A percentile compares a stretch with the other conserved stretches of the same genome.
phyloP scores from a whole-genome alignment of 2,329 filamentous ascomycete genomes.

The Didymella keratinophila region DNA sequence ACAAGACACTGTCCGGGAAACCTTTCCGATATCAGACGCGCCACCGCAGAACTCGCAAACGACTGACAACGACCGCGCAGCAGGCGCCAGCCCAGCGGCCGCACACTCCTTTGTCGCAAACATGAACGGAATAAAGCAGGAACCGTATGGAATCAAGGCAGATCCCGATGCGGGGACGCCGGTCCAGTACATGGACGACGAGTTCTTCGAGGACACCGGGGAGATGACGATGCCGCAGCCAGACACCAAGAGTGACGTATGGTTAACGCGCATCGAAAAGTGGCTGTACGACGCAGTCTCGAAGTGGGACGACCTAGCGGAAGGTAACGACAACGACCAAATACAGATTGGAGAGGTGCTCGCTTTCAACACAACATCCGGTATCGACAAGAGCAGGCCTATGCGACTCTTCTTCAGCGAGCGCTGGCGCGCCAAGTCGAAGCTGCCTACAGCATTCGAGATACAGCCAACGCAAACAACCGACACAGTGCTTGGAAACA shows the following conservation, averaged over 20 bases:
- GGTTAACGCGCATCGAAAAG: conserved; percentile 51
- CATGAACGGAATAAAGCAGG: conserved; percentile 53
- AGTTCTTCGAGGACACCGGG: conserved; percentile 55
- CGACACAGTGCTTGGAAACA: conserved; percentile 75
- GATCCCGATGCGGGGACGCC: conserved; percentile 46
- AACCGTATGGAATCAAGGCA: conserved; percentile 51
- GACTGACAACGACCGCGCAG: conserved; percentile 2
- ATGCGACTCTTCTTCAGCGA: conserved; percentile 73
- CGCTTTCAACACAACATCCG: conserved; percentile 37
- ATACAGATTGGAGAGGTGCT: conserved; percentile 50
- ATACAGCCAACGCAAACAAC: conserved; percentile 67
- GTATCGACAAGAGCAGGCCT: conserved; percentile 50
- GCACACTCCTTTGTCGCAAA: conserved; percentile 20
- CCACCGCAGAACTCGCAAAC: background rate
- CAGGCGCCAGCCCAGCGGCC: conserved; percentile 10
- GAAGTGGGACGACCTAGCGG: conserved; percentile 47
- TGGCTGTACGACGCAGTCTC: conserved; percentile 51
- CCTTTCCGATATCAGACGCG: background rate
- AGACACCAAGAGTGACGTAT: conserved; percentile 41
- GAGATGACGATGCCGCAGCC: conserved; percentile 50
- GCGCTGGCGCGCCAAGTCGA: conserved; percentile 71
- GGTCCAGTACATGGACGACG: conserved; percentile 50
- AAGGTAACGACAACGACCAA: conserved; percentile 49
- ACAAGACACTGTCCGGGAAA: background rate
- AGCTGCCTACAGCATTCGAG: conserved; percentile 87